Evolutionary conservation across 2,329 filamentous ascomycete genomes (phyloP), one percentile per base, ranked within the genome.

Genomic region (Ophiostoma sp.): DNA sequence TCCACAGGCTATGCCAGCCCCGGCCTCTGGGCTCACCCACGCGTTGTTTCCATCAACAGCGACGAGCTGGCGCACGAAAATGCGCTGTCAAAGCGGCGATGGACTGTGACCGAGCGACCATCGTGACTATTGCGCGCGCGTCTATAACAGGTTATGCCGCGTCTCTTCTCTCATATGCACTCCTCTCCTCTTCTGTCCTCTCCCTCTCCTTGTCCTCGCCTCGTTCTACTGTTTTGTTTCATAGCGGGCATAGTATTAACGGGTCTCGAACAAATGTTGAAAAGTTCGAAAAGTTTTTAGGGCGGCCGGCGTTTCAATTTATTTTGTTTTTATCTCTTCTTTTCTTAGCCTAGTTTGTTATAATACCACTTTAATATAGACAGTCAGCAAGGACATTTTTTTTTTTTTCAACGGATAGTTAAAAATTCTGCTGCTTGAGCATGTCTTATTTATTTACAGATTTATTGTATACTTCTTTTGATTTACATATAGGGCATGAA

Each of bases 41-140:
- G 66, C 36, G 45, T 66, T 0, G 58, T 44, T 1, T 27, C 60
- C 5, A 49, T 66, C 16, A 66, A 60, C 64, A 58, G 60, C 4
- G 64, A 67, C 14, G 83, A 85, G 67, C 77, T 76, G 42, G 75
- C 79, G 42, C 77, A 81, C 6, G 84, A 85, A 68, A 69, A 79
- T 68, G 80, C 78, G 45, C 77, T 79, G 27, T 77, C 79, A 1
- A 86, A 86, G 76, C 76, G 84, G 66, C 78, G 84, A 38, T 87
- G 84, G 84, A 85, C 84, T 36, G 80, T 85, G 4, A 85, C 80
- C 63, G 84, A 86, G 45, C 66, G 66, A 8, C 64, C 66, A 9
- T 11, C 42, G 40, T 64, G 42, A 66, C 45, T n/a, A 49, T 52
- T n/a, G 12, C 55, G 55, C 8, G 58, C 58, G n/a, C 36, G 36